Percentiles rank a stretch among this genome's conserved stretches.
phyloP scores from a whole-genome alignment of 257 asterid species.

The Hygrophila difformis region DNA sequence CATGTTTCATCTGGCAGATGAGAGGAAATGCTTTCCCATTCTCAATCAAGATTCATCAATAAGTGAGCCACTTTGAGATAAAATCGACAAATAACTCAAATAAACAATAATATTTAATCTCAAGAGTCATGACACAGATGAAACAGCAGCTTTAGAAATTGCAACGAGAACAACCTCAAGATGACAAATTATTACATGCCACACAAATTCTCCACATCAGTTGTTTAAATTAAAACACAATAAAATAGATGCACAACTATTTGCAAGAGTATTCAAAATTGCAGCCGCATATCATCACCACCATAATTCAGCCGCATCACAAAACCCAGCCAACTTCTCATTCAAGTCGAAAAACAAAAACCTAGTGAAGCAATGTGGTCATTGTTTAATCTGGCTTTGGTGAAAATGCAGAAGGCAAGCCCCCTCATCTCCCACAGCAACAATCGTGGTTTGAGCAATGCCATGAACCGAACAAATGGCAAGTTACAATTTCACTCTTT shows the following conservation, averaged over 20 bases:
- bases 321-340: slow-evolving; percentile 21
- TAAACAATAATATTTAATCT: too few relatives aligned
- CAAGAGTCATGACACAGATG: too few relatives aligned
- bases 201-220: slow-evolving; percentile 7
- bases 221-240: slow-evolving; percentile 7
- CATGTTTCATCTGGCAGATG: too few relatives aligned
- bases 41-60: too few relatives aligned
- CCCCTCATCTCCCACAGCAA: slow-evolving; percentile 19
- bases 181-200: slow-evolving; percentile 5
- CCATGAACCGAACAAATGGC: slow-evolving; percentile 30
- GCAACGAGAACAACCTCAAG: too few relatives aligned
- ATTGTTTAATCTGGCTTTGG: slow-evolving; percentile 14
- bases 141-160: too few relatives aligned
- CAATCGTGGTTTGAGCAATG: slow-evolving; percentile 12
- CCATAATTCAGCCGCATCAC: slow-evolving; percentile 21
- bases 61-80: too few relatives aligned
- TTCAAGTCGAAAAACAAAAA: slow-evolving; percentile 21
- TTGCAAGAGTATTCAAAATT: slow-evolving; percentile 4
- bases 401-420: slow-evolving; percentile 13
- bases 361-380: slow-evolving; percentile 15
- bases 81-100: too few relatives aligned
- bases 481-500: slow-evolving; percentile 25
- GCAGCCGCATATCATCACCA: slow-evolving; percentile 11
- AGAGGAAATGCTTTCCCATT: too few relatives aligned
- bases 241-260: slow-evolving; percentile 3